Evolutionary conservation across 2,329 filamentous ascomycete species (phyloP), one percentile per base, ranked within the genome.

Genomic region (Orbilia blumenaviensis): DNA sequence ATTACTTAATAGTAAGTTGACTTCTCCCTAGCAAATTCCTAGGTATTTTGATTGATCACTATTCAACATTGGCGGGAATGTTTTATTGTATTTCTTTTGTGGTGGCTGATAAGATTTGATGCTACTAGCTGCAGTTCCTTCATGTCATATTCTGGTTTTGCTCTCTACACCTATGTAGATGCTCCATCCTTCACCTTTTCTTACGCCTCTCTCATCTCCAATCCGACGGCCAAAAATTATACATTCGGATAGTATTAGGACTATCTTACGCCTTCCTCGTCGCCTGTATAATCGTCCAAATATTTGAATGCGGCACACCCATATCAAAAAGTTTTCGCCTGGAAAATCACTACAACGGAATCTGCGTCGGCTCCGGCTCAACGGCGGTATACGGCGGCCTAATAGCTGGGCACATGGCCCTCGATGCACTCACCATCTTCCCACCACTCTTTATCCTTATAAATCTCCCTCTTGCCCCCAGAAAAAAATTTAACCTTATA

Each of bases 341-440:
- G 18, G 16, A 44, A 25, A 14, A 27, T 14, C 58, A 41, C 23
- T 66, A 66, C 42, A 52, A 77, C 23, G 73, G 73, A 21, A 71
- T 27, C 2, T 77, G 73, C 41, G 21, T 66, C 3, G 58, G 73
- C 8, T 38, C 60, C 14, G 46, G 3, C 3, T 61, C 58, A 1
- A 42, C 32, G 2, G 52, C 52, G 1, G 56, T 71, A 8, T 77
- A 77, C 23, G 73, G 50, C 9, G 64, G 73, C 3, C 34, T 77
- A n/a, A 63, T 67, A 44, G 66, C 61, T 1, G 73, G 73, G 3
- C 73, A 77, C 25, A 71, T 77, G 12, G 32, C 1, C 7, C 50
- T 77, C n/a, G 73, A 77, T 41, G 60, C 63, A 6, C 52, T 77
- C 7, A 77, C 73, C 1, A 77, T 77, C 32, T 68, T 77, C 50